phyloP scores from a whole-genome alignment of 768 basidiomycete genomes.

The Serendipita sp. region DNA sequence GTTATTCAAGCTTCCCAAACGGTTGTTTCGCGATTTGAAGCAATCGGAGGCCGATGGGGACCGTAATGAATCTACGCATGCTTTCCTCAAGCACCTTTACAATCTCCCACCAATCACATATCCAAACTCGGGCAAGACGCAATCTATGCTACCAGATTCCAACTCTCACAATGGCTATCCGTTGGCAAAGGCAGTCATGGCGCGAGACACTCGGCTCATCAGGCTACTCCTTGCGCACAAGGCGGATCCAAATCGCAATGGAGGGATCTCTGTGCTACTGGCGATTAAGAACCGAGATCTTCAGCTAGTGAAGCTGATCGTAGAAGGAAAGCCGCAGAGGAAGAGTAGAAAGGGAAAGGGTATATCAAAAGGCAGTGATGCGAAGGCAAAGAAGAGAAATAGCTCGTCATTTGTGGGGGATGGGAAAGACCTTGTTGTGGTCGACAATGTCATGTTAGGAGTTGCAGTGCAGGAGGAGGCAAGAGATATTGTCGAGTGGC shows the following conservation, averaged over 20 bases:
- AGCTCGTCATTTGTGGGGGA: slow-evolving; percentile 18
- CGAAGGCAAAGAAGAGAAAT: background rate
- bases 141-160: slow-evolving; percentile 24
- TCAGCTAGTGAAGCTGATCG: slow-evolving; percentile 51
- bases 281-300: slow-evolving; percentile 63
- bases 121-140: slow-evolving; percentile 20
- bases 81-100: slow-evolving; percentile 47
- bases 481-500: slow-evolving; percentile 52
- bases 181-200: slow-evolving; percentile 61
- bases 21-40: slow-evolving; percentile 44
- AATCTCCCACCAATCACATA: slow-evolving; percentile 21
- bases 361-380: slow-evolving; percentile 10
- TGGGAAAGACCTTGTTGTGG: slow-evolving; percentile 42
- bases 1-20: slow-evolving; percentile 35
- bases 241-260: slow-evolving; percentile 50
- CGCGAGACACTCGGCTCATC: slow-evolving; percentile 45
- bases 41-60: slow-evolving; percentile 12
- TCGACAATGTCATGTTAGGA: slow-evolving; percentile 44
- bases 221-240: slow-evolving; percentile 52
- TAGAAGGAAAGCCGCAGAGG: slow-evolving; percentile 30
- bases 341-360: slow-evolving; percentile 10
- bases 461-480: slow-evolving; percentile 49
- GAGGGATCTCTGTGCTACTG: slow-evolving; percentile 49
- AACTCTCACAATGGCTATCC: slow-evolving; percentile 72
- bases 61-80: slow-evolving; percentile 10